Base-by-base conservation (phyloP, 768 basidiomycete species). In the Serendipita sp. region DNA sequence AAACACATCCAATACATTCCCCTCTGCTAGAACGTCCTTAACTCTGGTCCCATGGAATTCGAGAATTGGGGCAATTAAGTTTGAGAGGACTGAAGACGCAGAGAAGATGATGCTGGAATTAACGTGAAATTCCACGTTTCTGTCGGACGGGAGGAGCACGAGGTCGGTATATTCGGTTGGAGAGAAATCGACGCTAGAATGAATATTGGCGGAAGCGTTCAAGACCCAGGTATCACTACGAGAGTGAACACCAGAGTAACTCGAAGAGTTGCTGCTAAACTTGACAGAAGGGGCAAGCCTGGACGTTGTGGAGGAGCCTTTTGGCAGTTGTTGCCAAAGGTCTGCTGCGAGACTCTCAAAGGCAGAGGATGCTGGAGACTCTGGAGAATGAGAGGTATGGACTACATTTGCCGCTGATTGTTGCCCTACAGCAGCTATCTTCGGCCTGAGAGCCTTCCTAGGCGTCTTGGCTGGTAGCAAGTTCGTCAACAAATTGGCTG, bases 401-500 rank as follows among this genome's bases (percentile, higher is more conserved):
- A 2, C 1, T 38, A n/a, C n/a, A 38, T 38, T 38, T 14, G 34
- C 14, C 34, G 34, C 34, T 2, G 14, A 7, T 38, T 14, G 34
- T 14, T 38, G 34, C 45, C n/a, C 20, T 48, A 5, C 9, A 48
- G 45, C 1, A n/a, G 45, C n/a, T 20, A 9, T 2, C 26, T 28
- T 48, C n/a, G 45, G 45, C 45, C 26, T 48, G n/a, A 48, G 7
- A 28, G n/a, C 26, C 9, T 28, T 20, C 26, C 45, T 20, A n/a
- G 45, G 45, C n/a, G 30, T 74, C 79, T 62, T 80, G 79, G 11
- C 74, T 71, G 24, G 76, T 70, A 17, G 82, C 71, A 50, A 71
- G 71, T 69, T 78, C 75, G 69, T 86, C 84, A 20, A 76, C 77
- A n/a, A 70, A 48, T 48, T 48, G n/a, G 45, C 26, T 20, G 20